phyloP scores from a whole-genome alignment of 2,329 filamentous ascomycete species.

The Neofusicoccum sp. region DNA sequence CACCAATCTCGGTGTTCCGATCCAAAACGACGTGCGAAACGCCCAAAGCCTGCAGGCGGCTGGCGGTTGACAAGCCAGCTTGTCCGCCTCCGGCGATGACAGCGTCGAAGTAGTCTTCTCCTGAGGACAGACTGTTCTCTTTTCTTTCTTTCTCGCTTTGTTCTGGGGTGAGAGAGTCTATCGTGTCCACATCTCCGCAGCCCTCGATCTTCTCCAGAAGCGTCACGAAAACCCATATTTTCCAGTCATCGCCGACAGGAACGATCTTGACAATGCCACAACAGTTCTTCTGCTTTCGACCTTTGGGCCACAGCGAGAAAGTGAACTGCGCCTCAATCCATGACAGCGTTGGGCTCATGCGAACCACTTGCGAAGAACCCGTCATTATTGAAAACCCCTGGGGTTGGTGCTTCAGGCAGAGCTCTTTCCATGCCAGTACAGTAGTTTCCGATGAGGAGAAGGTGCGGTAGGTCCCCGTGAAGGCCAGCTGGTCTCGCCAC shows the following conservation, averaged over 20 bases:
- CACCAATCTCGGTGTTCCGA: constrained; percentile 41
- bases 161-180: constrained; percentile 19
- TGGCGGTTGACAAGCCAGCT: constrained; percentile 44
- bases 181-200: constrained; percentile 26
- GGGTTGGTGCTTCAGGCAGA: constrained; percentile 33
- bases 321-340: constrained; percentile 33
- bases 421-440: constrained; percentile 33
- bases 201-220: constrained; percentile 38
- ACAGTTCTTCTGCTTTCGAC: constrained; percentile 10
- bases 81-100: constrained; percentile 42
- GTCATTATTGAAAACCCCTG: constrained; percentile 24
- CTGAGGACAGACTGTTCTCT: constrained; percentile 29
- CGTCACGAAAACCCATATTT: constrained; percentile 41
- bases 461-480: constrained; percentile 58
- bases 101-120: constrained; percentile 18
- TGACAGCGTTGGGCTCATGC: constrained; percentile 27
- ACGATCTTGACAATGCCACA: constrained; percentile 33
- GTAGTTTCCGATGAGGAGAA: constrained; percentile 48
- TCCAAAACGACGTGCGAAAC: constrained; percentile 47
- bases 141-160: constrained; percentile 30
- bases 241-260: constrained; percentile 35
- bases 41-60: constrained; percentile 44
- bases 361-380: constrained; percentile 21
- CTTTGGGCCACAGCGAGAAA: constrained; percentile 29
- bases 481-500: constrained; percentile 59